Percentiles rank a stretch among this genome's conserved stretches.
phyloP scores from a whole-genome alignment of 225 moss, liverwort and hornwort genomes.

The Bryoerythrophyllum caledonicum region DNA sequence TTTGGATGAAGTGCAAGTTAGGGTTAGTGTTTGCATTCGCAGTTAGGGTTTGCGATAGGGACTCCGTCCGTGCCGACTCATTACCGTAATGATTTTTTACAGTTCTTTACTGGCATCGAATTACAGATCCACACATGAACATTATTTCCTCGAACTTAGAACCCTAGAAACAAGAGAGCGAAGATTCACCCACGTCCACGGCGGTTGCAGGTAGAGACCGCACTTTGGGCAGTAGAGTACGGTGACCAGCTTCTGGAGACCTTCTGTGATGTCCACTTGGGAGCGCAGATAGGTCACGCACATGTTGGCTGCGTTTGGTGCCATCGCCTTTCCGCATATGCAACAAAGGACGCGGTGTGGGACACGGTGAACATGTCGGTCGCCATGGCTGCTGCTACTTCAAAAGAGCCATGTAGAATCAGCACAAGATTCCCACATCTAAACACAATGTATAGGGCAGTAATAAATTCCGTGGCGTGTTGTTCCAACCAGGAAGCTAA shows the following conservation, averaged over 20 bases:
- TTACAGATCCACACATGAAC: no score
- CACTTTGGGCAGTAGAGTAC: constrained; percentile 91
- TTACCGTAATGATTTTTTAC: no score
- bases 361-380: constrained; percentile 94
- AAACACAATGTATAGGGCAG: constrained; percentile 37
- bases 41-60: no score
- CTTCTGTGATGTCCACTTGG: constrained; percentile 97
- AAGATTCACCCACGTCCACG: constrained; percentile 92
- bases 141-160: no score
- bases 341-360: constrained; percentile 94
- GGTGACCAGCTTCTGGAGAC: constrained; percentile 84
- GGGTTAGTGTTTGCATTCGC: no score
- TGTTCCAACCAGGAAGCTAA: constrained; percentile 66
- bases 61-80: no score
- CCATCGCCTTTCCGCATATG: constrained; percentile 90
- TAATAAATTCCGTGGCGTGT: constrained; percentile 65
- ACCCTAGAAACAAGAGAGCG: no score
- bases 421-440: background rate
- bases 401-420: constrained; percentile 4
- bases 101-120: no score
- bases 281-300: constrained; percentile 91
- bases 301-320: constrained; percentile 96
- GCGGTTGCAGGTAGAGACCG: constrained; percentile 87
- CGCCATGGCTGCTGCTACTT: constrained; percentile 50
- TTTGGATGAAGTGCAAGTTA: no score